Evolutionary conservation across 2,329 filamentous ascomycete species (phyloP).

Genomic region (Xylaria sp.): DNA sequence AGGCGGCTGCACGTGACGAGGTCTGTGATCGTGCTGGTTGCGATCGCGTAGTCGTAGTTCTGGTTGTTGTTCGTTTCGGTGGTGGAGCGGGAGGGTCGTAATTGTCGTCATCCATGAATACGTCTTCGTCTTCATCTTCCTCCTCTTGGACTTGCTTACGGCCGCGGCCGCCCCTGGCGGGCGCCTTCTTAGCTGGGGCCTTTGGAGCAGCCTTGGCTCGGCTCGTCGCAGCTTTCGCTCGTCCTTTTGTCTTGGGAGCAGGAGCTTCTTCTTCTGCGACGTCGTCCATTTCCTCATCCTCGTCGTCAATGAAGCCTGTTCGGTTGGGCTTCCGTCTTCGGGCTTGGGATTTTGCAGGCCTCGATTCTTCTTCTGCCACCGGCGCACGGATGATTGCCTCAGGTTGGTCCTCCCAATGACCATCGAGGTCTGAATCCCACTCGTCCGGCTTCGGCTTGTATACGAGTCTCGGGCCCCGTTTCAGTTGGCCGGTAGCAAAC

Average conservation of each 20-base stretch:
- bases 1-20: conserved; percentile 51
- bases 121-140: conserved; percentile 60
- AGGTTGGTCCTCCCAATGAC: conserved; percentile 84
- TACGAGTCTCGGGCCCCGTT: conserved; percentile 62
- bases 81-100: conserved; percentile 53
- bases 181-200: conserved; percentile 58
- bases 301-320: conserved; percentile 53
- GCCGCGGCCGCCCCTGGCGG: conserved; percentile 59
- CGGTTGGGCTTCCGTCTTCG: conserved; percentile 51
- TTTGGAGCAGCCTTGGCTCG: conserved; percentile 53
- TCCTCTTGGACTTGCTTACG: conserved; percentile 51
- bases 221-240: conserved; percentile 51
- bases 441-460: conserved; percentile 80
- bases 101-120: conserved; percentile 66
- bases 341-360: conserved; percentile 44
- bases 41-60: conserved; percentile 49
- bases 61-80: conserved; percentile 52
- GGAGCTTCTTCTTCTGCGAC: conserved; percentile 62
- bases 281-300: conserved; percentile 60
- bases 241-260: conserved; percentile 42
- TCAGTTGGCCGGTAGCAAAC: conserved; percentile 73
- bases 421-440: conserved; percentile 93
- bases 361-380: conserved; percentile 32
- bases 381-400: conserved; percentile 66
- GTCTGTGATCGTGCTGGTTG: conserved; percentile 44